Conservation (phyloP, 257 asterid species). For the Paulownia fortunei region DNA sequence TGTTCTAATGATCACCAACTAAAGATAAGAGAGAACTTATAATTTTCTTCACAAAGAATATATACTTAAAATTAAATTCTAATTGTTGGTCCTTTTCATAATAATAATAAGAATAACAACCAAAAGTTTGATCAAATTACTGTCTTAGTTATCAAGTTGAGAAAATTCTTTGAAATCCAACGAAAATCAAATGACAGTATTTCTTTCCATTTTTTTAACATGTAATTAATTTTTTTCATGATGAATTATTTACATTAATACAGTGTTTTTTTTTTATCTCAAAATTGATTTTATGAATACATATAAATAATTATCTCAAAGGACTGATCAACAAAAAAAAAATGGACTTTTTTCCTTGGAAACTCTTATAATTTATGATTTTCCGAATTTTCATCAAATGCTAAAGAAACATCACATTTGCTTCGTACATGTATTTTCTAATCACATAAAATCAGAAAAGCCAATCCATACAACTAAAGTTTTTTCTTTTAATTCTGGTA, state of each 20-base stretch:
- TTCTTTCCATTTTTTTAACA: background rate
- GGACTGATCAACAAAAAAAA: too few relatives aligned
- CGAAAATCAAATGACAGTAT: background rate
- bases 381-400: too few relatives aligned
- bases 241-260: background rate
- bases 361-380: too few relatives aligned
- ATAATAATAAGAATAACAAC: conserved; percentile 43
- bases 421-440: too few relatives aligned
- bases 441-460: background rate
- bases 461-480: background rate
- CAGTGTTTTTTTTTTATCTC: too few relatives aligned
- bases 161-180: background rate
- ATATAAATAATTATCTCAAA: too few relatives aligned
- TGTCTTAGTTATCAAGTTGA: conserved; percentile 31
- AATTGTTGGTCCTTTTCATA: conserved; percentile 34
- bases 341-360: too few relatives aligned
- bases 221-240: background rate
- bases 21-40: conserved; percentile 46
- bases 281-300: too few relatives aligned
- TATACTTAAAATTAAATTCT: conserved; percentile 35
- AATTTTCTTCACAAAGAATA: conserved; percentile 33
- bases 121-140: conserved; percentile 35
- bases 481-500: background rate
- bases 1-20: conserved; percentile 37
- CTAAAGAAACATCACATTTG: too few relatives aligned